A percentile compares a stretch with the other conserved stretches of the same genome.
phyloP scores from a whole-genome alignment of 352 stramenopile species.

The Pythium biforme region DNA sequence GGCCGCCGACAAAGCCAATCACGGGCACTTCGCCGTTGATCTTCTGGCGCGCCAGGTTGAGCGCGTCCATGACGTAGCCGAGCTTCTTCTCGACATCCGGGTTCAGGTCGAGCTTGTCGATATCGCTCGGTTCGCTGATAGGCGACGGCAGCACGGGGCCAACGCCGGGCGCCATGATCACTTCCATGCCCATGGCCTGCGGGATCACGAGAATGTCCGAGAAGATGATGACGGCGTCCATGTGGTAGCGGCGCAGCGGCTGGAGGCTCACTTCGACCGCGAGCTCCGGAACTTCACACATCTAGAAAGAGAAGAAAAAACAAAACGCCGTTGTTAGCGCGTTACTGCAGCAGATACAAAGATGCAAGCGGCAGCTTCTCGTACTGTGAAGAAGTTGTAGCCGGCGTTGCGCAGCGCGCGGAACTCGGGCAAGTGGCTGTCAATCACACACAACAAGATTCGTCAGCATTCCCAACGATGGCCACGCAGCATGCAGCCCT shows the following conservation, averaged over 20 bases:
- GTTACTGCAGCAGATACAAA: too few species aligned
- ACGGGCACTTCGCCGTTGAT: conserved; percentile 93
- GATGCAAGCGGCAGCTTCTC: not conserved
- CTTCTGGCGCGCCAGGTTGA: conserved; percentile 92
- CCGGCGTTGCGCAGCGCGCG: conserved; percentile 74
- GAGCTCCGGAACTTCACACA: conserved; percentile 83
- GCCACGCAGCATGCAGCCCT: too few species aligned
- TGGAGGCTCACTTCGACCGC: conserved; percentile 97
- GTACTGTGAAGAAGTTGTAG: conserved; percentile 89
- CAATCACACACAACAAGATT: not conserved
- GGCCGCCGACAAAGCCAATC: conserved; percentile 97
- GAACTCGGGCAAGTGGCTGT: conserved; percentile 87
- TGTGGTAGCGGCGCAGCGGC: conserved; percentile 90
- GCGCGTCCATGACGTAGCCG: conserved; percentile 94
- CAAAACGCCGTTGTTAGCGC: too few species aligned
- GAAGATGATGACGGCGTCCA: conserved; percentile 99
- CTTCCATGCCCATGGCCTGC: conserved; percentile 95
- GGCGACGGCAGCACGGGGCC: conserved; percentile 85
- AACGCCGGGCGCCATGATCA: conserved; percentile 94
- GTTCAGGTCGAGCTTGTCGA: conserved; percentile 88
- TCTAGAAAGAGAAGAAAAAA: conserved; percentile 38
- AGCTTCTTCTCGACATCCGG: conserved; percentile 92
- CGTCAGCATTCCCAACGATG: not conserved
- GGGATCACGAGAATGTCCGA: conserved; percentile 98
- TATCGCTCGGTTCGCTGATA: conserved; percentile 84